These are phyloP conservation scores for Penicillium sp. DNA, from an alignment of 2,329 filamentous ascomycete species.

Conservation along the genomic window DNA sequence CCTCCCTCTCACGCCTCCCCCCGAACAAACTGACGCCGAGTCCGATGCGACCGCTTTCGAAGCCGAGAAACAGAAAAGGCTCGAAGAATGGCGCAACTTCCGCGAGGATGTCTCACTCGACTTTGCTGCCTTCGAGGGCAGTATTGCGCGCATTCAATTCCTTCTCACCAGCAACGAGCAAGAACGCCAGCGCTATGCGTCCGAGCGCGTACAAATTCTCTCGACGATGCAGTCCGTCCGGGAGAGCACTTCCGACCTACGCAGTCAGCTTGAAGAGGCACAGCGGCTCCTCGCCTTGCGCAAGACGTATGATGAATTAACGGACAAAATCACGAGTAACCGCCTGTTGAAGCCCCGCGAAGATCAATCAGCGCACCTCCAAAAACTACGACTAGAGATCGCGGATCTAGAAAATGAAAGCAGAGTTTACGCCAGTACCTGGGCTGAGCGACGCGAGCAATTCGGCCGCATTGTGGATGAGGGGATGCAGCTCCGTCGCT, in stretches of 20 bases:
- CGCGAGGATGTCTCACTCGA: constrained; percentile 82
- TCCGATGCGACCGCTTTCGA: constrained; percentile 42
- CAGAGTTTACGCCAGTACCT: constrained; percentile 73
- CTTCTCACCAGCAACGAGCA: constrained; percentile 75
- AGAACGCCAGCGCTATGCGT: constrained; percentile 78
- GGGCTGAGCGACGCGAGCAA: constrained; percentile 78
- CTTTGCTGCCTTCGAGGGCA: constrained; percentile 82
- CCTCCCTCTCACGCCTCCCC: constrained; percentile 63
- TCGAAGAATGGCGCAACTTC: constrained; percentile 62
- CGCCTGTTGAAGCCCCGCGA: constrained; percentile 75
- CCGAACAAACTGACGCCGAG: constrained; percentile 52
- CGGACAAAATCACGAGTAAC: constrained; percentile 81
- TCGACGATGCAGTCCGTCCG: constrained; percentile 73
- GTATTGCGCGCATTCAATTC: constrained; percentile 82
- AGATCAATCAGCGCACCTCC: constrained; percentile 72
- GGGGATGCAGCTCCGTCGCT: constrained; percentile 74
- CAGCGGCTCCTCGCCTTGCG: constrained; percentile 71
- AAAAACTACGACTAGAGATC: constrained; percentile 84
- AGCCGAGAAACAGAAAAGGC: constrained; percentile 49
- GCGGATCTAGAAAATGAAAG: constrained; percentile 81
- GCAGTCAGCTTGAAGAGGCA: constrained; percentile 71
- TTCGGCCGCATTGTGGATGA: constrained; percentile 88
- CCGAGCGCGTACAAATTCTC: constrained; percentile 74
- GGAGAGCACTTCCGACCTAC: constrained; percentile 67
- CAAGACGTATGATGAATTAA: constrained; percentile 81